Evolutionary conservation across 2,329 filamentous ascomycete genomes (phyloP).

Genomic region (Calcarisporium arbuscula): DNA sequence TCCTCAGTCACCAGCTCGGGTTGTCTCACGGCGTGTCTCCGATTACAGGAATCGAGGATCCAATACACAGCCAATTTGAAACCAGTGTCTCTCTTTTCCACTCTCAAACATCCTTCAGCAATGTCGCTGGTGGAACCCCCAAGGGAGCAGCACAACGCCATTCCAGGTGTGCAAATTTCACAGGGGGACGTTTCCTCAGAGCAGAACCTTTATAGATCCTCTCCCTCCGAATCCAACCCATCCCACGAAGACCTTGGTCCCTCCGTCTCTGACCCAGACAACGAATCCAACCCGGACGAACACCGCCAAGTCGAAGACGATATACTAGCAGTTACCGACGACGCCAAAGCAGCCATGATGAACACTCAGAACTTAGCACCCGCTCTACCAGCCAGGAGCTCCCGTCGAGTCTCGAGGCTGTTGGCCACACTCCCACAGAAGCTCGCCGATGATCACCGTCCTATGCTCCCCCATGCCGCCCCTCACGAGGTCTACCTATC

Average conservation of each 20-base stretch:
- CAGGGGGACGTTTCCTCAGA: no score
- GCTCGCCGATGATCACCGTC: slow-evolving; percentile 21
- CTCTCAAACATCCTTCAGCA: slow-evolving; percentile 2
- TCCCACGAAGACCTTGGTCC: slow-evolving; percentile 1
- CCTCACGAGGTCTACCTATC: slow-evolving; percentile 59
- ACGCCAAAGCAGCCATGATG: slow-evolving; percentile 12
- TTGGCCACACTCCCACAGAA: slow-evolving; percentile 26
- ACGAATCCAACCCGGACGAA: slow-evolving; percentile 3
- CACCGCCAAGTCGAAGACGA: slow-evolving; percentile 13
- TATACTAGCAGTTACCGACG: slow-evolving; percentile 22
- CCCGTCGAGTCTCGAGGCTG: slow-evolving; percentile 39
- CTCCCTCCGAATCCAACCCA: slow-evolving; percentile 11
- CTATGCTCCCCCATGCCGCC: slow-evolving; percentile 30
- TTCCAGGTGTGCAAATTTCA: slow-evolving; percentile 11
- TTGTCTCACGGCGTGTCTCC: no score
- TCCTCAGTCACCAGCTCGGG: no score
- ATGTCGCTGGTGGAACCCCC: slow-evolving; percentile 12
- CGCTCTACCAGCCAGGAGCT: slow-evolving; percentile 44
- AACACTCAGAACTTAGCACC: slow-evolving; percentile 26
- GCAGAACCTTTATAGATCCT: slow-evolving; percentile 15
- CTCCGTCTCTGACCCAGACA: slow-evolving; percentile 4
- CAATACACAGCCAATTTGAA: no score
- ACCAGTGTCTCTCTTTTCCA: slow-evolving; percentile 1
- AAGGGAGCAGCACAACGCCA: slow-evolving; percentile 10
- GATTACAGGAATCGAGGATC: no score